These are phyloP conservation scores for Mycena polygramma DNA, from an alignment of 768 basidiomycete species.

Conservation along the genomic window DNA sequence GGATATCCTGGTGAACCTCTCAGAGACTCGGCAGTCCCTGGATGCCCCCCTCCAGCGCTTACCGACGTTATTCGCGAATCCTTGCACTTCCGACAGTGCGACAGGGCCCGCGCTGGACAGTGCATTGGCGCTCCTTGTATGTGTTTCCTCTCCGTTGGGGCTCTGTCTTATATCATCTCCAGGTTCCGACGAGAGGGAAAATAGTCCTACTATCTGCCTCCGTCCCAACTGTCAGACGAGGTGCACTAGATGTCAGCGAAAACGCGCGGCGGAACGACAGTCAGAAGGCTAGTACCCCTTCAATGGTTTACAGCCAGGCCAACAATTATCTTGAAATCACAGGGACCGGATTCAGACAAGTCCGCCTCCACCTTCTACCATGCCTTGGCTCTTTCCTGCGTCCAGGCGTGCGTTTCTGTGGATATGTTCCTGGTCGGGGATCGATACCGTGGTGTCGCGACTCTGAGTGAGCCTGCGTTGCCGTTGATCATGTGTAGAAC, in stretches of 20 bases:
- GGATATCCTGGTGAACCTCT: constrained; percentile 73
- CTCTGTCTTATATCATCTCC: neutral
- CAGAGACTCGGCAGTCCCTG: constrained; percentile 64
- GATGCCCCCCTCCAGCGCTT: constrained; percentile 67
- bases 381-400: constrained; percentile 76
- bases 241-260: constrained; percentile 61
- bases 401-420: constrained; percentile 73
- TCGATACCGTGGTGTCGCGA: constrained; percentile 72
- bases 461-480: constrained; percentile 55
- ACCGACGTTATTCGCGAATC: constrained; percentile 68
- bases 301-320: no score
- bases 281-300: neutral
- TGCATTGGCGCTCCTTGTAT: constrained; percentile 11
- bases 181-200: constrained; percentile 74
- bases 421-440: constrained; percentile 79
- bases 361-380: constrained; percentile 75
- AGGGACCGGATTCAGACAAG: constrained; percentile 71
- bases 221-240: constrained; percentile 69
- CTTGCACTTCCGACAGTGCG: neutral
- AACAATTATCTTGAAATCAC: neutral
- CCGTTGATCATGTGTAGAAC: no score
- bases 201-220: constrained; percentile 69
- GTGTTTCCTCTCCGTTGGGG: neutral
- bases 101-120: constrained; percentile 26
- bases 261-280: neutral